Conservation (phyloP, 805 yeast genomes). For the Lachancea nothofagi region DNA sequence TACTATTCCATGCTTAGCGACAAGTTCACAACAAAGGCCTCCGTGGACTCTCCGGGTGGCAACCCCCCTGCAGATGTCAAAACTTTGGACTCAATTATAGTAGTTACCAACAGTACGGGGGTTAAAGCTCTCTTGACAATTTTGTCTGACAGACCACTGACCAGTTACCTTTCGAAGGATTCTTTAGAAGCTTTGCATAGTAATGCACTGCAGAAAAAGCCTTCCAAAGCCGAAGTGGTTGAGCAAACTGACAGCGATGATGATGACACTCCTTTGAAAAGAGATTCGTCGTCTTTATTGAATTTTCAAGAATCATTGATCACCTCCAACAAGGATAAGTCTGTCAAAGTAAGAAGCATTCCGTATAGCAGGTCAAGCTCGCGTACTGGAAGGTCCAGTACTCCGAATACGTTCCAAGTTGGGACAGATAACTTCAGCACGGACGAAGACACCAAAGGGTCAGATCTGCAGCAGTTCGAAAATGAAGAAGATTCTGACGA, state of each 20-base stretch:
- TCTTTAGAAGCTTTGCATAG: conserved; percentile 26
- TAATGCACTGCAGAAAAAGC: conserved; percentile 16
- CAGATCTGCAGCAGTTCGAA: conserved; percentile 14
- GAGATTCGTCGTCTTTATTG: conserved; percentile 30
- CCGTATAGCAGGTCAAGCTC: conserved; percentile 4
- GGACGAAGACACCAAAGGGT: conserved; percentile 7
- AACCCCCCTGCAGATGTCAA: neutral
- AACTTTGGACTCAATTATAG: conserved; percentile 23
- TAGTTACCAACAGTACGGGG: conserved; percentile 32
- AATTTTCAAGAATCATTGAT: conserved; percentile 27
- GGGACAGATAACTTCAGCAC: conserved; percentile 1
- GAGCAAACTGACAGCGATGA: conserved; percentile 14
- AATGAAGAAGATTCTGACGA: conserved; percentile 13
- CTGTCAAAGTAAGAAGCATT: conserved; percentile 29
- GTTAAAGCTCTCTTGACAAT: conserved; percentile 33
- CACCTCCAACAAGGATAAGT: conserved; percentile 33
- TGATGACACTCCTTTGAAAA: conserved; percentile 19
- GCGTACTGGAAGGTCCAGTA: neutral
- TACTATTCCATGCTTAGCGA: conserved; percentile 26
- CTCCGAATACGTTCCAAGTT: neutral
- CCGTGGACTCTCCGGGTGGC: too few species aligned
- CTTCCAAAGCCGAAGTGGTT: conserved; percentile 2
- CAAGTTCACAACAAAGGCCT: conserved; percentile 18
- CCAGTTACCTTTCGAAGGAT: conserved; percentile 26
- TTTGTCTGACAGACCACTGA: conserved; percentile 31